These are phyloP conservation scores for Alliaria petiolata DNA, from an alignment of 345 rosid genomes.

Conservation along the genomic window DNA sequence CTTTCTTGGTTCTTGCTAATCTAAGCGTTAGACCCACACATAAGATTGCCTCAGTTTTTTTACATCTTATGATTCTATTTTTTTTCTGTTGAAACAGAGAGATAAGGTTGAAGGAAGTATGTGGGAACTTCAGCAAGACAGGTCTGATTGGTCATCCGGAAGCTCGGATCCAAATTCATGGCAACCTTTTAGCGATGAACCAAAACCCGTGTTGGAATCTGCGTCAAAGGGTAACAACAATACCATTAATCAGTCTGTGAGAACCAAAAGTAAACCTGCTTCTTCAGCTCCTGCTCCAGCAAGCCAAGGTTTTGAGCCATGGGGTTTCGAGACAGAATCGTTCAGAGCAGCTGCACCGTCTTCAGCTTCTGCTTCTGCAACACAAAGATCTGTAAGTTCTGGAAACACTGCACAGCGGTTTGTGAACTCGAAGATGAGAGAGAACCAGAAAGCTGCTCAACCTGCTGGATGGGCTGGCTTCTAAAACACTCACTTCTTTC, in stretches of 20 bases:
- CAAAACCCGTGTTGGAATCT: constrained; percentile 43
- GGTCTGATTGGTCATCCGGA: constrained; percentile 42
- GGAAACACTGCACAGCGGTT: constrained; percentile 46
- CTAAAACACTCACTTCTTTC: constrained; percentile 31
- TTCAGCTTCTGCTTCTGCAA: constrained; percentile 38
- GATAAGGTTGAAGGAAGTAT: constrained; percentile 38
- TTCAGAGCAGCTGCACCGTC: constrained; percentile 47
- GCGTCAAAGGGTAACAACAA: constrained; percentile 35
- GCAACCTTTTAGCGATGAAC: constrained; percentile 74
- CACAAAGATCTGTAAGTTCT: constrained; percentile 40
- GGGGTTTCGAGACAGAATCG: constrained; percentile 85
- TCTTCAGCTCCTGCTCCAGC: constrained; percentile 38
- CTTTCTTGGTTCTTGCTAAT: constrained; percentile 2
- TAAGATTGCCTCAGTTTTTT: constrained; percentile 2
- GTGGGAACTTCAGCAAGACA: constrained; percentile 47
- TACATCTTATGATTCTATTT: background rate
- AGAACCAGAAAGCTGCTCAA: constrained; percentile 51
- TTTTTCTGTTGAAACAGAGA: constrained; percentile 34
- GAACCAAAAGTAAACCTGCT: constrained; percentile 55
- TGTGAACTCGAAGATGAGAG: constrained; percentile 43
- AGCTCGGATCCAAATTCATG: constrained; percentile 56
- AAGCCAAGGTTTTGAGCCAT: constrained; percentile 47
- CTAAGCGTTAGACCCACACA: background rate
- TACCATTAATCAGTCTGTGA: constrained; percentile 41
- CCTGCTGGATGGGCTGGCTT: constrained; percentile 99